Base-by-base conservation (phyloP, 2,329 filamentous ascomycete genomes). In the Pseudocercospora vitis region DNA sequence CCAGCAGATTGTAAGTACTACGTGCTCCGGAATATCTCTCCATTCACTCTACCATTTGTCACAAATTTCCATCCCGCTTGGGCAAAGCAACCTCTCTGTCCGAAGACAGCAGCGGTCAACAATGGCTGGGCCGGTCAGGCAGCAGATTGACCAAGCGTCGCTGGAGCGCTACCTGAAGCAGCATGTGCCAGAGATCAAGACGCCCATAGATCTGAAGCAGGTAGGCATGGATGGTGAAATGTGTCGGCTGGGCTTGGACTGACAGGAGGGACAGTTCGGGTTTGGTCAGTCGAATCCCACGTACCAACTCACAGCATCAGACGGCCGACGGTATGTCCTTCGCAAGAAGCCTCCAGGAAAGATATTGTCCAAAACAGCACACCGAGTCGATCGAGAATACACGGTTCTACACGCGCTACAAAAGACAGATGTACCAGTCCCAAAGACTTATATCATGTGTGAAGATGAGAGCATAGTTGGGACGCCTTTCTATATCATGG, bases 401-500 rank as follows among this genome's bases (percentile, higher is more conserved):
- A 85, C 86, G 66, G 88, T 97, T 68, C 87, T 97, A 67, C 84
- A 89, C 69, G 91, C 92, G 3, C 81, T 97, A 31, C 83, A 60
- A 84, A 60, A 76, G 48, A 95, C 89, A 18, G 84, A 89, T 68
- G 91, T 97, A 8, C 89, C 91, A 0, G 90, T 96, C 0, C 94
- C 94, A 6, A 86, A 82, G 70, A 83, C 89, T 7, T 87, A 90
- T 71, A 87, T 85, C 65, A 81, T 97, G 14, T 99, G 94, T 74
- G 87, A 95, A 71, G 91, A 97, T 74, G 76, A 79, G 29, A 75
- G 73, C 53, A 79, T 97, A 31, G 79, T 97, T 59, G 94, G 91
- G 50, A 97, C 91, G 3, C 83, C 91, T 3, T 99, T 97, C 72
- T 97, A 99, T 75, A 86, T 97, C 67, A 97, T 99, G 94, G 85